These are phyloP conservation scores for Nicotiana benthamiana DNA, from an alignment of 257 asterid genomes.

Conservation along the genomic window DNA sequence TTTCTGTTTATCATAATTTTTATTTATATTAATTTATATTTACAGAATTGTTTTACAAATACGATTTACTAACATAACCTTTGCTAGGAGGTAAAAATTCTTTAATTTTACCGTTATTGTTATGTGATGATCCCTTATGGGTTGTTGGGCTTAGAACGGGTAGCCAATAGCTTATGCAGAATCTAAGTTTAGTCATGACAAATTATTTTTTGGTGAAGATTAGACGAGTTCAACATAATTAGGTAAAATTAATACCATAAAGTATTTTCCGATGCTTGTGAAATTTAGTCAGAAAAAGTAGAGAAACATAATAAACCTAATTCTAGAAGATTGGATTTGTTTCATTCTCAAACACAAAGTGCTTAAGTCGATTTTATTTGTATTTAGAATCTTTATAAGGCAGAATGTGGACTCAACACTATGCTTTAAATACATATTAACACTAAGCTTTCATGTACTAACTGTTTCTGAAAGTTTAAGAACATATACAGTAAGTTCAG, in stretches of 20 bases:
- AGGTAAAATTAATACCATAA: neutral
- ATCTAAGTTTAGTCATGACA: neutral
- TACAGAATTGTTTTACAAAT: too few relatives aligned
- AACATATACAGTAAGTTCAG: neutral
- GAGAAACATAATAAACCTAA: neutral
- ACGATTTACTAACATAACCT: too few relatives aligned
- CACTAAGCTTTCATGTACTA: neutral
- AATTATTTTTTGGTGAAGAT: neutral
- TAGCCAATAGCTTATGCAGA: neutral
- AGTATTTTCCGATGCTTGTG: neutral
- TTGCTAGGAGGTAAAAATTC: too few relatives aligned
- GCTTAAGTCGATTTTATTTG: neutral
- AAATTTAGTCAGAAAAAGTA: neutral
- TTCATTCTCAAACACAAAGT: neutral
- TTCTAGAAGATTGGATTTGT: neutral
- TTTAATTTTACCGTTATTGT: too few relatives aligned
- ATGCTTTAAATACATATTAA: neutral
- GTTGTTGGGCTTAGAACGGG: too few relatives aligned
- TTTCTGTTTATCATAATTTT: too few relatives aligned
- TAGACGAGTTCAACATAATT: neutral
- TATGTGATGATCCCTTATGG: too few relatives aligned
- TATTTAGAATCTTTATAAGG: neutral
- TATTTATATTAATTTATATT: too few relatives aligned
- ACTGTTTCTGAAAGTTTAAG: neutral
- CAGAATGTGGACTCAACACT: neutral